Percentiles rank a stretch among this genome's conserved stretches.
Conservation (phyloP, 257 asterid species). For the Nicotiana otophora region DNA sequence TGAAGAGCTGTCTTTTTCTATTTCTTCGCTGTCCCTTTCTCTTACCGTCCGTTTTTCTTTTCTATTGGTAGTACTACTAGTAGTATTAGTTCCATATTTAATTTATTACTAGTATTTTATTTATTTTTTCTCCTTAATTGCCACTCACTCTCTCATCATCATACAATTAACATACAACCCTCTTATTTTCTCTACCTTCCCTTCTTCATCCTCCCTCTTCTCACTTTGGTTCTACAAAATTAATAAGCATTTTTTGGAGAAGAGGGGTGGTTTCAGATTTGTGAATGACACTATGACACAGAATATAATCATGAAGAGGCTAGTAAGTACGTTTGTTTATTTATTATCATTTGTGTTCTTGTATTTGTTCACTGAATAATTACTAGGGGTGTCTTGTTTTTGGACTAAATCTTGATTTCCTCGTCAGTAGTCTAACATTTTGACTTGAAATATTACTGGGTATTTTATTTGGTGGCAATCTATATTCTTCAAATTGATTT, state of each 20-base stretch:
- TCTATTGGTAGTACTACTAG: not conserved
- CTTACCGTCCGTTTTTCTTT: constrained; percentile 41
- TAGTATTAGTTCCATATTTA: not conserved
- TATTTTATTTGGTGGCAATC: not conserved
- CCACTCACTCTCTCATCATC: constrained; percentile 67
- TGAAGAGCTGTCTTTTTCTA: constrained; percentile 54
- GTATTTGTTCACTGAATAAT: not conserved
- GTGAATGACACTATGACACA: constrained; percentile 25
- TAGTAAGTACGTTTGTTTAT: constrained; percentile 90
- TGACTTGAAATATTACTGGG: not conserved
- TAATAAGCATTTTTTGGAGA: constrained; percentile 21
- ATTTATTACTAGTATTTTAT: not conserved
- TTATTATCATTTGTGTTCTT: constrained; percentile 8
- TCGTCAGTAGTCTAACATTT: not conserved
- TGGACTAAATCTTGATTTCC: not conserved
- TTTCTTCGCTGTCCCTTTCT: constrained; percentile 65
- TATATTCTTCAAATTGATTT: constrained; percentile 10
- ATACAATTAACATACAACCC: constrained; percentile 43
- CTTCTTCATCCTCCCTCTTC: constrained; percentile 24
- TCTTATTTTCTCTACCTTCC: constrained; percentile 9
- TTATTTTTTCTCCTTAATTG: constrained; percentile 49
- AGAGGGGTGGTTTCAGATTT: constrained; percentile 17
- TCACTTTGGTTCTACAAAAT: constrained; percentile 10
- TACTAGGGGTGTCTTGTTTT: constrained; percentile 1
- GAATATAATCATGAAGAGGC: constrained; percentile 77